A percentile compares a stretch with the other conserved stretches of the same genome.
These are phyloP conservation scores for Cicer chorassanicum DNA, from an alignment of 306 rosid species.

Conservation along the genomic window DNA sequence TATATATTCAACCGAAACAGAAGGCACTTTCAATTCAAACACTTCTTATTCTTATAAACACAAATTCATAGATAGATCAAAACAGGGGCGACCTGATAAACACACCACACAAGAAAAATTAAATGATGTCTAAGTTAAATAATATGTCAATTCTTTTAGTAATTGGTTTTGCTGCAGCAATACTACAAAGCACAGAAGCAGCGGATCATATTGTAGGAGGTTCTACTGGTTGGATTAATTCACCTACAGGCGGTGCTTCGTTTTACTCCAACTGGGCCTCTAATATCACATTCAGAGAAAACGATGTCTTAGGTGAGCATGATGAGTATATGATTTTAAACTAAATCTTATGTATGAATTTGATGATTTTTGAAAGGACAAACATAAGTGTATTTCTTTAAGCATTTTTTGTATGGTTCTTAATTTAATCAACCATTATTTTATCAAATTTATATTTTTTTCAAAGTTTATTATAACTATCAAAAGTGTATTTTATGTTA, in stretches of 20 bases:
- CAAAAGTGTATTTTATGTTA: too few species aligned
- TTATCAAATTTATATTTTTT: too few species aligned
- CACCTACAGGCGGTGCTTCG: conserved; percentile 35
- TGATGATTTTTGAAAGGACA: too few species aligned
- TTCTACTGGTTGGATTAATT: conserved; percentile 43
- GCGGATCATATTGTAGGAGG: conserved; percentile 46
- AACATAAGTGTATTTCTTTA: too few species aligned
- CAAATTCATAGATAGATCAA: not conserved
- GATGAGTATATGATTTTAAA: not conserved
- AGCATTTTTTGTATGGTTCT: too few species aligned
- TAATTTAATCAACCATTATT: too few species aligned
- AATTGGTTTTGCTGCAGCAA: conserved; percentile 27
- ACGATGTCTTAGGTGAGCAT: conserved; percentile 49
- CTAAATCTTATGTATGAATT: too few species aligned
- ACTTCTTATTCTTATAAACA: not conserved
- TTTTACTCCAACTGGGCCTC: conserved; percentile 53
- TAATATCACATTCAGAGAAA: conserved; percentile 23
- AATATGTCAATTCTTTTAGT: conserved; percentile 33
- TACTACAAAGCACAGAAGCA: conserved; percentile 24
- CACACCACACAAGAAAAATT: not conserved
- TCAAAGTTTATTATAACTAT: too few species aligned
- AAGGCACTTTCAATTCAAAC: not conserved
- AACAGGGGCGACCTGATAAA: conserved; percentile 45
- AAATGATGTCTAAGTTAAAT: conserved; percentile 35
- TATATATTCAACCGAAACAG: conserved; percentile 26